Base-by-base conservation (phyloP, 2,329 filamentous ascomycete species). In the Xylariaceae sp. region DNA sequence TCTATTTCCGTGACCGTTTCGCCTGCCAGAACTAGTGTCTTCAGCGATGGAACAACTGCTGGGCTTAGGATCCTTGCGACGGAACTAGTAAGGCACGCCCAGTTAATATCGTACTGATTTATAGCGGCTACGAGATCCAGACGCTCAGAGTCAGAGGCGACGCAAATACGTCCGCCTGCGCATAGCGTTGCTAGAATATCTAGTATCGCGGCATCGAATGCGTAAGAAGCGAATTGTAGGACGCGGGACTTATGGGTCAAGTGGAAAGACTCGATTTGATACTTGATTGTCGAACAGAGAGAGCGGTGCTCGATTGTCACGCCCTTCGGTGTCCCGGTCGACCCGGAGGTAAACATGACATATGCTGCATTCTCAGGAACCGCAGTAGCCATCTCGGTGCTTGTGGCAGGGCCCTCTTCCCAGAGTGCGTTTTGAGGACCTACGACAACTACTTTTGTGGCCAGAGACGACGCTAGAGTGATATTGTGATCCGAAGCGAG, bases 281-380 rank as follows among this genome's bases (percentile, higher is more conserved):
- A 8, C 8, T 34, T 34, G 5, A 34, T 10, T 29, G 18, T 41
- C 47, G 9, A 34, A 41, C 51, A 44, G 49, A 45, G 46, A 34
- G 46, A 16, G 13, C 34, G 40, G n/a, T 53, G 51, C 19, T 46
- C 49, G 16, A 53, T 26, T 18, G 46, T 36, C 29, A 42, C 43
- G 32, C 51, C 51, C 26, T 54, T 54, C 7, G 51, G 51, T 7
- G 49, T 32, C 9, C 51, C 51, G 8, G 51, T 54, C 5, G 40
- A 45, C 13, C 51, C 51, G 10, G 51, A 54, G 15, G 51, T 54
- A 39, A 54, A 54, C n/a, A 54, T 54, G 9, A 54, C 36, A 18
- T 54, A 54, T 10, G 51, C 51, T 39, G 32, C 26, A 39, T 51
- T 12, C 13, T 34, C 32, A 3, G 32, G 32, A 12, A 4, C 32